Conservation (phyloP, 2,329 filamentous ascomycete species). For the Penicillium sp. region DNA sequence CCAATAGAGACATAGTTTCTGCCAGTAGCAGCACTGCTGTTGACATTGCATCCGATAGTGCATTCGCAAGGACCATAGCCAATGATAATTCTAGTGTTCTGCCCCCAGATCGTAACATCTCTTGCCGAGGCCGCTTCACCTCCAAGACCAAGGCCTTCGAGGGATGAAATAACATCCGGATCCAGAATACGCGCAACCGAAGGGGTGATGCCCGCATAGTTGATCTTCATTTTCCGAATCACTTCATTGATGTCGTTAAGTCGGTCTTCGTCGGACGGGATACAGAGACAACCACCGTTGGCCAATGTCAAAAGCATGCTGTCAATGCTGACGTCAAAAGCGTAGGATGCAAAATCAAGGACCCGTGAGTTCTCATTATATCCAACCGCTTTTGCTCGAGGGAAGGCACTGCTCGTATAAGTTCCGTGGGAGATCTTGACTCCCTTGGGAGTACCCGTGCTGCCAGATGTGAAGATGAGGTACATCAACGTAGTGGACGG, state of each 20-base stretch:
- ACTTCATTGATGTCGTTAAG: constrained; percentile 50
- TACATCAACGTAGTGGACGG: constrained; percentile 50
- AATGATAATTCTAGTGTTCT: constrained; percentile 45
- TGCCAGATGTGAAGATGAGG: constrained; percentile 60
- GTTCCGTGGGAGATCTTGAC: constrained; percentile 62
- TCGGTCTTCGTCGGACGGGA: constrained; percentile 53
- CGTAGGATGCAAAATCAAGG: constrained; percentile 58
- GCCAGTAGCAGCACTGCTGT: constrained; percentile 34
- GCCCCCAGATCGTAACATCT: constrained; percentile 44
- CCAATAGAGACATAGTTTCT: constrained; percentile 42
- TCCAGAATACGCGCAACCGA: constrained; percentile 53
- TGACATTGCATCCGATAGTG: constrained; percentile 42
- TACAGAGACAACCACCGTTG: constrained; percentile 59
- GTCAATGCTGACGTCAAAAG: constrained; percentile 54
- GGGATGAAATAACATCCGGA: constrained; percentile 41
- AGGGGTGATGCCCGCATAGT: constrained; percentile 59
- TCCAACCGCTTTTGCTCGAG: constrained; percentile 53
- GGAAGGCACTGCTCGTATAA: constrained; percentile 56
- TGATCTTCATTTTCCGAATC: constrained; percentile 52
- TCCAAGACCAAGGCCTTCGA: constrained; percentile 43
- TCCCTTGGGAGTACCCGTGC: constrained; percentile 54
- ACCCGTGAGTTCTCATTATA: constrained; percentile 56
- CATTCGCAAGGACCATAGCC: constrained; percentile 47
- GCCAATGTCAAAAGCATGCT: constrained; percentile 57
- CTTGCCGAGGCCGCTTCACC: constrained; percentile 46